These are phyloP conservation scores for Boletus fagicola DNA, from an alignment of 768 basidiomycete genomes.

Conservation along the genomic window DNA sequence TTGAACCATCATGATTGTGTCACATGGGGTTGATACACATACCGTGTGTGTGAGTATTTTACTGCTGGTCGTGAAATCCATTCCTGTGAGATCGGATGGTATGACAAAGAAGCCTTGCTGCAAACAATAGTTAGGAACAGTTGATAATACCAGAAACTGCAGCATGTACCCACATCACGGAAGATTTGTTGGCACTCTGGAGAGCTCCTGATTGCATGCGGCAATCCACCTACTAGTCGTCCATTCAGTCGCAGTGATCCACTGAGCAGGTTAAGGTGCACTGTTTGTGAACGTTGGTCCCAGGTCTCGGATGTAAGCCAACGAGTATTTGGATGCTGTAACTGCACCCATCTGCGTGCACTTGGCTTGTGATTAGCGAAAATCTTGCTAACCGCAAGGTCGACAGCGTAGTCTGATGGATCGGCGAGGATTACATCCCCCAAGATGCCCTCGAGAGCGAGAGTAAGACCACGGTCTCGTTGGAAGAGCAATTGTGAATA, in stretches of 20 bases:
- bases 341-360: too few relatives aligned
- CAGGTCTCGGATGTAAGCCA: conserved; percentile 17
- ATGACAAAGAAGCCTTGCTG: not conserved
- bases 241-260: conserved; percentile 22
- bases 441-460: conserved; percentile 15
- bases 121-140: not conserved
- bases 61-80: not conserved
- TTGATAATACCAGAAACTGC: not conserved
- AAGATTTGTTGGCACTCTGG: conserved; percentile 4
- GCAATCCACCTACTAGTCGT: conserved; percentile 11
- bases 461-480: conserved; percentile 25
- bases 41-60: not conserved
- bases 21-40: not conserved
- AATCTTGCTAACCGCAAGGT: conserved; percentile 7
- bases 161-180: not conserved
- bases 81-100: not conserved
- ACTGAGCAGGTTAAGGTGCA: not conserved
- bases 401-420: conserved; percentile 6
- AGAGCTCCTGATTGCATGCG: not conserved
- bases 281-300: not conserved
- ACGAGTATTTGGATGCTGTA: not conserved
- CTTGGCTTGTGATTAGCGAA: too few relatives aligned
- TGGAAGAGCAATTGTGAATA: conserved; percentile 1
- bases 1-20: not conserved
- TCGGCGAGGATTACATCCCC: not conserved